Conservation (phyloP, 768 basidiomycete species). For the Boletus fagicola region DNA sequence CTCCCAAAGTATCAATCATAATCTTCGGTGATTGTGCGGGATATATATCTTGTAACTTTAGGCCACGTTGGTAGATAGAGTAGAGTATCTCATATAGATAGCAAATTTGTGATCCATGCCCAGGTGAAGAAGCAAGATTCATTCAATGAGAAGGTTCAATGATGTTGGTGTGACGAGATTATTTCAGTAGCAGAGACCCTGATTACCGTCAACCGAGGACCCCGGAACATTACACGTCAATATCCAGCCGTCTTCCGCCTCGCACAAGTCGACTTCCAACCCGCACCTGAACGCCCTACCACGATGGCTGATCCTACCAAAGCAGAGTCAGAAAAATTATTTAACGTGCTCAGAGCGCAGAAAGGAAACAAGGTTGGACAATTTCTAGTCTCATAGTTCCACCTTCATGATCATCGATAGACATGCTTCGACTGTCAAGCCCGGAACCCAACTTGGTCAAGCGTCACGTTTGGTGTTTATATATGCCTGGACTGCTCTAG, state of each 20-base stretch:
- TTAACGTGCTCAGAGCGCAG: slow-evolving; percentile 76
- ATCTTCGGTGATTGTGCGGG: background rate
- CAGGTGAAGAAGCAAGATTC: background rate
- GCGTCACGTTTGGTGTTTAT: slow-evolving; percentile 94
- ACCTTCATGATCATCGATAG: slow-evolving; percentile 38
- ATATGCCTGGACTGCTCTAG: slow-evolving; percentile 98
- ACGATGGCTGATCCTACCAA: slow-evolving; percentile 76
- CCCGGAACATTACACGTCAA: slow-evolving; percentile 23
- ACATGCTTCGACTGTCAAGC: slow-evolving; percentile 94
- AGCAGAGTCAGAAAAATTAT: slow-evolving; percentile 83
- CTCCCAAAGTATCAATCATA: background rate
- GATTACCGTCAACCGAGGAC: slow-evolving; percentile 14
- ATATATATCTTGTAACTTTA: background rate
- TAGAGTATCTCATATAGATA: background rate
- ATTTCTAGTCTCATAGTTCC: background rate
- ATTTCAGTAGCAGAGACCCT: slow-evolving; percentile 4
- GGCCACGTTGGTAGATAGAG: background rate
- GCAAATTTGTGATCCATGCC: background rate
- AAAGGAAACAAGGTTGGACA: slow-evolving; percentile 81
- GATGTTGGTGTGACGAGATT: too few species aligned
- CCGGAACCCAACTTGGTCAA: slow-evolving; percentile 97
- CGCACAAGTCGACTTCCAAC: slow-evolving; percentile 8
- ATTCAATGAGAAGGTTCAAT: too few species aligned
- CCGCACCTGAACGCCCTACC: background rate
- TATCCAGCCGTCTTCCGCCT: slow-evolving; percentile 3